These are phyloP conservation scores for Penicillium brevicompactum DNA, from an alignment of 2,329 filamentous ascomycete genomes.

Conservation along the genomic window DNA sequence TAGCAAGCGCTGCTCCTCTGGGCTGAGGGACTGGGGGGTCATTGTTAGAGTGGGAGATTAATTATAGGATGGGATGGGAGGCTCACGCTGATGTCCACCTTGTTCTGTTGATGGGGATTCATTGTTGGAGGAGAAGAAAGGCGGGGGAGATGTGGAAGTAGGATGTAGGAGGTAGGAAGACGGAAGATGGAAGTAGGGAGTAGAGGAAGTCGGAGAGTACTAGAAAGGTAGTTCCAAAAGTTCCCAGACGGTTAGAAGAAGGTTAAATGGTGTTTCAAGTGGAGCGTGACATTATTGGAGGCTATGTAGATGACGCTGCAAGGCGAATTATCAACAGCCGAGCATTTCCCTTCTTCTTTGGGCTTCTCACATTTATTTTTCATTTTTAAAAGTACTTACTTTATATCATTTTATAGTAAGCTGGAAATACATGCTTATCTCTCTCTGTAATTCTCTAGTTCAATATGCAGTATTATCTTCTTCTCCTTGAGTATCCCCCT, in stretches of 20 bases:
- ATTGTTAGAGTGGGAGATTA: neutral
- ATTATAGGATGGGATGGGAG: neutral
- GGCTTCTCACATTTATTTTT: neutral
- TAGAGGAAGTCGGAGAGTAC: neutral
- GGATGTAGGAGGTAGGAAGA: neutral
- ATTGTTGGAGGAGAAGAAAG: conserved; percentile 51
- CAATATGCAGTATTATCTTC: no score
- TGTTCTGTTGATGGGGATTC: conserved; percentile 98
- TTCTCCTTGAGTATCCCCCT: no score
- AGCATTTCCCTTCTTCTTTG: neutral
- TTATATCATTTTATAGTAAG: no score
- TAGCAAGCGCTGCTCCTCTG: conserved; percentile 95
- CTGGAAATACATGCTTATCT: no score
- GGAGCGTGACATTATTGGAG: neutral
- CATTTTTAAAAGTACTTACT: no score
- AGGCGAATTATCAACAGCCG: neutral
- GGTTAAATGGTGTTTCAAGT: neutral
- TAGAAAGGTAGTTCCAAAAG: neutral
- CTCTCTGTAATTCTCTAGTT: no score
- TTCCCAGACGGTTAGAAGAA: neutral
- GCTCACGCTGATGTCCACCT: conserved; percentile 92
- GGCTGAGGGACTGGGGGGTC: conserved; percentile 73
- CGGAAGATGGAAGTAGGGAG: neutral
- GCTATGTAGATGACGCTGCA: neutral
- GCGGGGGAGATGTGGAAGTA: neutral